A percentile compares a stretch with the other conserved stretches of the same genome.
Conservation (phyloP, 805 yeast species). For the Wickerhamomyces alni region DNA sequence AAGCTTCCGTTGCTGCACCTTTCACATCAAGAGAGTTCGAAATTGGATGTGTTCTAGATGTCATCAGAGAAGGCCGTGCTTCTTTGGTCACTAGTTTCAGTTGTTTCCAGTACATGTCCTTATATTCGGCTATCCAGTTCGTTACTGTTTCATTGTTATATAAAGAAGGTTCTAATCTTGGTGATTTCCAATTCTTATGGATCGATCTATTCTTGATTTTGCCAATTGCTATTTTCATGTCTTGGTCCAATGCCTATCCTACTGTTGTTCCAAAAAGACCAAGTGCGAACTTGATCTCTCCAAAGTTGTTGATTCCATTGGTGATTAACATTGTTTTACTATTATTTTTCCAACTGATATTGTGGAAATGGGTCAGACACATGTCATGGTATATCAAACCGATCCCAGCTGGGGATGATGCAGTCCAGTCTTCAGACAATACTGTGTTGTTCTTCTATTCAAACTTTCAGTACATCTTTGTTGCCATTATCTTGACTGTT, state of each 20-base stretch:
- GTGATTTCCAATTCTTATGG: constrained; percentile 94
- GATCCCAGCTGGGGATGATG: constrained; percentile 72
- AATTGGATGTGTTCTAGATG: constrained; percentile 86
- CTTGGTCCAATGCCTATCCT: constrained; percentile 84
- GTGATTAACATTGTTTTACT: constrained; percentile 68
- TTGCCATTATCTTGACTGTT: constrained; percentile 77
- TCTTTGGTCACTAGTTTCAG: constrained; percentile 92
- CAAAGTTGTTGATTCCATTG: constrained; percentile 79
- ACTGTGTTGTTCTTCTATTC: constrained; percentile 77
- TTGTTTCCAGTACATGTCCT: constrained; percentile 96
- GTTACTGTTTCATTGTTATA: constrained; percentile 80
- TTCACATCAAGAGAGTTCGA: constrained; percentile 89
- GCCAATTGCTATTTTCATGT: constrained; percentile 95
- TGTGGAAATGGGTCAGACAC: constrained; percentile 57
- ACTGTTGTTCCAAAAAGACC: constrained; percentile 69
- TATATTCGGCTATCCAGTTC: constrained; percentile 95
- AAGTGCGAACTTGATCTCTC: constrained; percentile 87
- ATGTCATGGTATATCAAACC: constrained; percentile 79
- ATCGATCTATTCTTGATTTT: constrained; percentile 86
- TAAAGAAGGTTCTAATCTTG: constrained; percentile 84
- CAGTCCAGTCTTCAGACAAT: constrained; percentile 84
- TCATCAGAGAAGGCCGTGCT: constrained; percentile 91
- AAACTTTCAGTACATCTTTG: constrained; percentile 82
- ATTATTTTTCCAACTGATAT: constrained; percentile 54
- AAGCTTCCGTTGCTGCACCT: constrained; percentile 98